These are phyloP conservation scores for Cladorrhinum samala DNA, from an alignment of 495 filamentous ascomycete genomes.

Conservation along the genomic window DNA sequence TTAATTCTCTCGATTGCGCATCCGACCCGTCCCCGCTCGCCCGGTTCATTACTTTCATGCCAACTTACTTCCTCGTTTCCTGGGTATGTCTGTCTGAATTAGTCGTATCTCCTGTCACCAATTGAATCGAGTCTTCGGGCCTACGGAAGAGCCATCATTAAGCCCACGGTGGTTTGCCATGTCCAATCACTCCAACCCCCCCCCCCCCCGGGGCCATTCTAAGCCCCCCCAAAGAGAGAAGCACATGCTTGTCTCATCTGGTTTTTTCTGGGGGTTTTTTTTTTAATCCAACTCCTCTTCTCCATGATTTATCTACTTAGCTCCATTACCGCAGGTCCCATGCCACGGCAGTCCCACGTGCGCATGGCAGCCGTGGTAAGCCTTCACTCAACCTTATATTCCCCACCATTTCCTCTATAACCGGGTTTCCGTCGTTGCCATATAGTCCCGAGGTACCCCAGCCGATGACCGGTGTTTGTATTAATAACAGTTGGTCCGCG, in stretches of 20 bases:
- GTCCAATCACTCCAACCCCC: slow-evolving; percentile 32
- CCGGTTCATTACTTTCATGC: not conserved
- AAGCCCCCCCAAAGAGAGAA: too few species aligned
- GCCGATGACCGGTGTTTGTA: slow-evolving; percentile 4
- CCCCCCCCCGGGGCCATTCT: slow-evolving; percentile 16
- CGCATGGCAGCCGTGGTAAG: slow-evolving; percentile 3
- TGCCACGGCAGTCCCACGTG: slow-evolving; percentile 7
- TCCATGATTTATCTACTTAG: not conserved
- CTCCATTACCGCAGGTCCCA: not conserved
- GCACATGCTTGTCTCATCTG: slow-evolving; percentile 13
- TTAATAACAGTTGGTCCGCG: not conserved
- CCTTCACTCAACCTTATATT: not conserved
- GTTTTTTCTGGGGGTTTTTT: not conserved
- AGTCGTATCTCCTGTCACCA: too few species aligned
- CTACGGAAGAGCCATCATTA: slow-evolving; percentile 35
- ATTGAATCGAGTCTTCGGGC: slow-evolving; percentile 36
- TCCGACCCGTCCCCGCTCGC: not conserved
- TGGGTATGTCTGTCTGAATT: too few species aligned
- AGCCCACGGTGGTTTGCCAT: slow-evolving; percentile 21
- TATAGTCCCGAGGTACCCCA: slow-evolving; percentile 22
- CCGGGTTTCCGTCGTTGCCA: slow-evolving; percentile 6
- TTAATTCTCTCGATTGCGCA: not conserved
- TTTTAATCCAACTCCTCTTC: not conserved
- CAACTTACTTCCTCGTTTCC: too few species aligned
- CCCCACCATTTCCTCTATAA: not conserved